phyloP scores from a whole-genome alignment of 2,329 filamentous ascomycete genomes.

The Fusarium torreyae region DNA sequence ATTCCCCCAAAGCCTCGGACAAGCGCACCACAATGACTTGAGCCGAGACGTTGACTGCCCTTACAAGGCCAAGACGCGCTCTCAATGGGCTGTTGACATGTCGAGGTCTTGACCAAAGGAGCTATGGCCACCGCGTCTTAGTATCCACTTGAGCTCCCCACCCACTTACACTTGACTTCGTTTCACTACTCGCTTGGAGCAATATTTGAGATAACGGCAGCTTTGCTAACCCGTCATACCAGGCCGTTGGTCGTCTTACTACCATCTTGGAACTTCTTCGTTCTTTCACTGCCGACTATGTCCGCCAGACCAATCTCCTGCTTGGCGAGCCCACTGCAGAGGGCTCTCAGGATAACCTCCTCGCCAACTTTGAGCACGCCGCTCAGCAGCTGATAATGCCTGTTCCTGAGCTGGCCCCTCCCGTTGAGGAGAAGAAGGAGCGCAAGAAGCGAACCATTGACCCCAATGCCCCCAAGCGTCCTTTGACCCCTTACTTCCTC shows the following conservation, averaged over 20 bases:
- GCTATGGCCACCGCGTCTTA: constrained; percentile 42
- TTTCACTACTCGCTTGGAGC: background rate
- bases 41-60: background rate
- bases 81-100: constrained; percentile 31
- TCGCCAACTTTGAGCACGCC: constrained; percentile 69
- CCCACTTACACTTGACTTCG: constrained; percentile 23
- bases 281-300: constrained; percentile 85
- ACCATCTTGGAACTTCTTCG: constrained; percentile 85
- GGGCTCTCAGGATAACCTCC: constrained; percentile 59
- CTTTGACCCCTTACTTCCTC: constrained; percentile 93
- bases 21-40: background rate
- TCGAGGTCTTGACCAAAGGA: constrained; percentile 24
- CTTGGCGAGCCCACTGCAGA: constrained; percentile 75
- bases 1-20: background rate
- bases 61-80: constrained; percentile 30
- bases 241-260: constrained; percentile 73
- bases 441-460: constrained; percentile 90
- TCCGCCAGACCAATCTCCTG: constrained; percentile 89
- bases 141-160: constrained; percentile 33
- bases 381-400: constrained; percentile 64
- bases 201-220: background rate
- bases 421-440: constrained; percentile 83
- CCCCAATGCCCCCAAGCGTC: constrained; percentile 94
- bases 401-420: constrained; percentile 58
- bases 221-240: constrained; percentile 55